These are phyloP conservation scores for Anacardium occidentale DNA, from an alignment of 345 rosid species.

Conservation along the genomic window DNA sequence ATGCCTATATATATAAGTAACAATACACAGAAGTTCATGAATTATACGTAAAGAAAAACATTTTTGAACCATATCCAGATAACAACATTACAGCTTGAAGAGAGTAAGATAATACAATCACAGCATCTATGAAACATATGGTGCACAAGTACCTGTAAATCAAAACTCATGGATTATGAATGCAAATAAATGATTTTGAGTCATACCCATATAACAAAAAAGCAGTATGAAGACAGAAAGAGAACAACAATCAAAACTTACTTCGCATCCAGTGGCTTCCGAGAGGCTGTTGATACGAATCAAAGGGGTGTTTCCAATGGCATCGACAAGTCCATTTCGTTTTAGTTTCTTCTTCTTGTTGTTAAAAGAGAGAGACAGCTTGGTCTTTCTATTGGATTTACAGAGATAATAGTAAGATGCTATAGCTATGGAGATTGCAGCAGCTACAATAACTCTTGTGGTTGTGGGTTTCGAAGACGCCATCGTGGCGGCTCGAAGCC, in stretches of 20 bases:
- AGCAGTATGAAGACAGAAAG: background rate
- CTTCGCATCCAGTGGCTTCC: slow-evolving; percentile 92
- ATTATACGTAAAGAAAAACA: background rate
- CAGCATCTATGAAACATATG: too few species aligned
- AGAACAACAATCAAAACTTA: slow-evolving; percentile 26
- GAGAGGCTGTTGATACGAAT: slow-evolving; percentile 91
- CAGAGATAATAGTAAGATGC: slow-evolving; percentile 46
- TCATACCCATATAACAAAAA: slow-evolving; percentile 3
- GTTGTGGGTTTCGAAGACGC: slow-evolving; percentile 46
- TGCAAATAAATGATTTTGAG: background rate
- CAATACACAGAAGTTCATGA: background rate
- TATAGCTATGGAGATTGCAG: slow-evolving; percentile 47
- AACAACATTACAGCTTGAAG: slow-evolving; percentile 6
- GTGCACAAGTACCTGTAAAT: too few species aligned
- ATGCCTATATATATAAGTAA: background rate
- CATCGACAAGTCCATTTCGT: slow-evolving; percentile 56
- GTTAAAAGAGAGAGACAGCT: slow-evolving; percentile 13
- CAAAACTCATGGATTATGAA: too few species aligned
- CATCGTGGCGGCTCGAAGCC: slow-evolving; percentile 38
- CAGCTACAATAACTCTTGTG: slow-evolving; percentile 43
- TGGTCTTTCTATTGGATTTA: slow-evolving; percentile 25
- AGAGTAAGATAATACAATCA: background rate
- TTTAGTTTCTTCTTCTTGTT: slow-evolving; percentile 42
- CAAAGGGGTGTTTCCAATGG: slow-evolving; percentile 85
- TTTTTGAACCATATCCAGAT: background rate